Evolutionary conservation across 805 yeast genomes (phyloP).

Genomic region (Monosporozyma servazzii): DNA sequence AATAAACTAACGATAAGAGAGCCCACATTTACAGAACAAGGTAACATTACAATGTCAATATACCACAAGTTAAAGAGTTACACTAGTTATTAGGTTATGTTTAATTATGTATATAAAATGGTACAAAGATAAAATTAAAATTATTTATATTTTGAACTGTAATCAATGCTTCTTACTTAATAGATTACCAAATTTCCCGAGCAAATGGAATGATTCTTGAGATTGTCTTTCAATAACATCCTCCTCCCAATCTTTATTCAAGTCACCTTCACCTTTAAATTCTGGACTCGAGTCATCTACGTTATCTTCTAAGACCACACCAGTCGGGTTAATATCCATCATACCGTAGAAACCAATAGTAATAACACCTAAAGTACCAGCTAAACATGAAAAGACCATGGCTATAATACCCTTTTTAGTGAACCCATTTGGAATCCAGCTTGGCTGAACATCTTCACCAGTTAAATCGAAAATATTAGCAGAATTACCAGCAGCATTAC

Average conservation of each 20-base stretch:
- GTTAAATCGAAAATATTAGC: slow-evolving; percentile 53
- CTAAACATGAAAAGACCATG: slow-evolving; percentile 76
- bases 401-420: slow-evolving; percentile 95
- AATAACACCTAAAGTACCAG: slow-evolving; percentile 75
- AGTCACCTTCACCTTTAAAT: not conserved
- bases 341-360: slow-evolving; percentile 78
- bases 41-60: slow-evolving; percentile 22
- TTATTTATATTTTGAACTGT: not conserved
- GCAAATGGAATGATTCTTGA: slow-evolving; percentile 1
- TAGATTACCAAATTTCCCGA: not conserved
- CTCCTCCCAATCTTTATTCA: not conserved
- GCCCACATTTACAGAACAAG: slow-evolving; percentile 22
- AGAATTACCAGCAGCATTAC: slow-evolving; percentile 87
- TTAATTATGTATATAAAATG: not conserved
- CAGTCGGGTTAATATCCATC: slow-evolving; percentile 40
- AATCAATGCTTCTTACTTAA: not conserved
- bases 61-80: slow-evolving; percentile 7
- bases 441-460: slow-evolving; percentile 65
- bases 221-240: not conserved
- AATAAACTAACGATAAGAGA: not conserved
- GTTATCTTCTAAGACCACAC: not conserved
- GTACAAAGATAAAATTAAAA: not conserved
- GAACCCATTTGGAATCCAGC: slow-evolving; percentile 74
- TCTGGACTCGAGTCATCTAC: not conserved
- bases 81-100: not conserved